Evolutionary conservation across 768 basidiomycete species (phyloP), one percentile per base, ranked within the genome.

Genomic region (Cubamyces lactineus): DNA sequence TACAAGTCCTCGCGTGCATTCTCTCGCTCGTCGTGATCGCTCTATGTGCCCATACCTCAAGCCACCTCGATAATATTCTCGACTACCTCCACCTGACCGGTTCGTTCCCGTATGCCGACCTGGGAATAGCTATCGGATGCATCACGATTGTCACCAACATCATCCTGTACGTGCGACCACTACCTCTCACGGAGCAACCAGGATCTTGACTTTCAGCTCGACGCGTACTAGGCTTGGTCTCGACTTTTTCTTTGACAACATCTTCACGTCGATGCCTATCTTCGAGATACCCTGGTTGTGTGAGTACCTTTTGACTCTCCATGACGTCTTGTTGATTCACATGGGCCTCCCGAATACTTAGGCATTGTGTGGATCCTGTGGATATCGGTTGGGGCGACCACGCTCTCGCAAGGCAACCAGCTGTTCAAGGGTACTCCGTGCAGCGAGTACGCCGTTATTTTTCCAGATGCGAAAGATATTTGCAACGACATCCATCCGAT

Each of bases 1-100:
- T 17, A 2, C 24, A 23, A 61, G 60, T 55, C n/a, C 40, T 56
- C 39, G 53, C n/a, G 17, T 30, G 16, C 30, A 56, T 56, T 21
- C 13, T 43, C 13, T 40, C 53, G 3, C 24, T 61, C 19, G 53
- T 53, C 0, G 60, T 56, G 13, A 49, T 61, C 19, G 60, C 53
- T 13, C 47, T 61, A 23, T 61, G 53, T 41, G 60, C 47, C 13
- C 60, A 61, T 28, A 61, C 60, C 1, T 55, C 60, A 4, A 55
- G 24, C 41, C 49, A 54, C 28, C 47, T 55, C 17, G 40, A 50
- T 40, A 43, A 55, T 3, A 42, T 58, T 41, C 57, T 58, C 49
- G 12, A 17, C 5, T 24, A 19, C 26, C 15, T 61, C n/a, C 46
- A 19, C 1, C 38, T 23, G 26, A 5, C 47, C 1, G 57, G 57